Base-by-base conservation (phyloP, 148 eudicot species). In the Camellia japonica region DNA sequence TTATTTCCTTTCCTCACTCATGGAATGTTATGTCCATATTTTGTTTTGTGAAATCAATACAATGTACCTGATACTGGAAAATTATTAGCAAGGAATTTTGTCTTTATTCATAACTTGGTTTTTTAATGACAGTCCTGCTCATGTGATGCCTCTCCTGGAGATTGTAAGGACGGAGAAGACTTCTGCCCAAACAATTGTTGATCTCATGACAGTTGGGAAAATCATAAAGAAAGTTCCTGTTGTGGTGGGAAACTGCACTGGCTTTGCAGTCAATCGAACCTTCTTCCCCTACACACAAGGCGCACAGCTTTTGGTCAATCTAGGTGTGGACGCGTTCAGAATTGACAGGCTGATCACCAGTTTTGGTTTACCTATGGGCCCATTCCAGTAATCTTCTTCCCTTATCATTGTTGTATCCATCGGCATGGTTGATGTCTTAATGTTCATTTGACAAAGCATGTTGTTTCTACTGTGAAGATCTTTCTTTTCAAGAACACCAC, bases 201-300 rank as follows among this genome's bases (percentile, higher is more conserved):
- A 95, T 83, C 93, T 95, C 78, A 87, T 95, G 86, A 80, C 92
- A 69, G 87, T 95, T 63, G 97, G 97, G 62, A 93, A 91, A 87
- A 74, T 79, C 79, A 95, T 93, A 66, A 93, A 92, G 83, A 95
- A 95, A 83, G 90, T 91, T 60, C 99, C 99, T 58, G 97, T 93
- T 51, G 99, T 93, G 79, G 99, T 95, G 77, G 97, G 99, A 76
- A 95, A 93, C 83, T 95, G 99, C 86, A 89, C 95, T 6, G 99
- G 94, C 16, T 95, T 93, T 91, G 97, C 97, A 16, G 97, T 95
- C 82, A 95, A 92, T 56, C 90, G 99, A 81, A 86, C 97, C 55
- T 95, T 93, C 82, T 95, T 93, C 81, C 97, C 99, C 9, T 95
- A 95, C 85, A 41, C 81, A 30, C 97, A 93, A 87, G 79, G 97